Evolutionary conservation across 1,284 basidiomycete genomes (phyloP), one percentile per base, ranked within the genome.

Genomic region (Irpex lacteus): DNA sequence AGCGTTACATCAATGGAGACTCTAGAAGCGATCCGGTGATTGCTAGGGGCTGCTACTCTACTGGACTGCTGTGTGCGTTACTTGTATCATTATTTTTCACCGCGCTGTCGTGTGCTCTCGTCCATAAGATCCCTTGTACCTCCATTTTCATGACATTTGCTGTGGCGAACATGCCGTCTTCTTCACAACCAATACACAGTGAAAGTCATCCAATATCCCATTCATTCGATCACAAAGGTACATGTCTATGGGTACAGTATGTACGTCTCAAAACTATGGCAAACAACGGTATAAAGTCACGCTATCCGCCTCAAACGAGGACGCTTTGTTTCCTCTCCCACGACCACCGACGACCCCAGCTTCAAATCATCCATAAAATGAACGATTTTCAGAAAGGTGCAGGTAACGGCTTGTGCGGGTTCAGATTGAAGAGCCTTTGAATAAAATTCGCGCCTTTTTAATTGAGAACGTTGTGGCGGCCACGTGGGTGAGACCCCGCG

Each of bases 1-100:
- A 96, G 94, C 67, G 94, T 97, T 60, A 94, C 94, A 56, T 95
- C 93, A 63, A 94, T 95, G 90, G 93, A 95, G 77, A 91, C 87
- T 15, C 75, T 94, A 61, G 91, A 94, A 75, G 80, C 86, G 19
- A 83, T 82, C 60, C 85, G 90, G 50, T 21, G 19, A 73, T 74
- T 69, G 71, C 38, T 5, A 78, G 73, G 71, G 32, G 19, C 26
- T 61, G 18, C 50, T 58, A 34, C 15, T 26, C 21, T 32, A 52
- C 60, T 57, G 58, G 38, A 58, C 38, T 63, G 61, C 52, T 54
- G 65, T 62, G 40, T 52, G 58, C 55, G 34, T 38, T 44, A 44
- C 44, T 60, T 67, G 65, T 67, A 67, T 60, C 65, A 56, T 34
- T 56, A 56, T 56, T 34, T 36, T 34, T 18, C 32, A 21, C 34